Base-by-base conservation (phyloP, 2,329 filamentous ascomycete species). In the Talaromyces pinophilus region DNA sequence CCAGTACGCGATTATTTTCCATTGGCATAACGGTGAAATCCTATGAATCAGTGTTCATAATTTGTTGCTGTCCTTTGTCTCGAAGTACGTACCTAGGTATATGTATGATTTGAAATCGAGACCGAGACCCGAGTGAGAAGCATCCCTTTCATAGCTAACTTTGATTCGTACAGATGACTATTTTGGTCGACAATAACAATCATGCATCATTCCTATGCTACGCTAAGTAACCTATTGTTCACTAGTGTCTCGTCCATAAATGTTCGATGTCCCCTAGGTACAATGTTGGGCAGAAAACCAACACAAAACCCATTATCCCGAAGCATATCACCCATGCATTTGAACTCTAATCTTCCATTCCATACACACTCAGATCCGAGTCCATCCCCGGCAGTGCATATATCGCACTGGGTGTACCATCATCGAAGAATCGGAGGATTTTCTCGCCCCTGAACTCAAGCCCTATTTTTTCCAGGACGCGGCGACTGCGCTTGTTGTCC, bases 381-480 rank as follows among this genome's bases (percentile, higher is more conserved):
- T 54, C 35, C 71, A 71, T 71, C 8, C 38, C 42, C 38, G 64
- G 65, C 28, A 70, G 59, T 10, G 57, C 65, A 65, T 71, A 72
- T 19, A 72, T 63, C n/a, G 69, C 70, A 57, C 46, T 69, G 6
- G 52, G 54, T 19, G 42, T 35, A 1, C 65, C 67, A 8, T 66
- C 67, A 8, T 66, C 70, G 69, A 72, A 72, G 4, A 65, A 40
- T 25, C 55, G 57, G 59, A 73, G 65, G 7, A 67, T 33, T 50
- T 57, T 65, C 13, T 69, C 28, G 3, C 73, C 72, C 35, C 67
- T 68, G 48, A 69, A 70, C 15, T 70, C 64, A 66, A 75, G 63
- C 3, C 72, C 72, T 48, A 71, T 33, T 13, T 73, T 74, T 64
- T 73, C 69, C 44, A 71, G 30, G 6, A 73, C 67, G 2, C 69